phyloP scores from a whole-genome alignment of 257 asterid genomes.

The Parsonsia alboflavescens region DNA sequence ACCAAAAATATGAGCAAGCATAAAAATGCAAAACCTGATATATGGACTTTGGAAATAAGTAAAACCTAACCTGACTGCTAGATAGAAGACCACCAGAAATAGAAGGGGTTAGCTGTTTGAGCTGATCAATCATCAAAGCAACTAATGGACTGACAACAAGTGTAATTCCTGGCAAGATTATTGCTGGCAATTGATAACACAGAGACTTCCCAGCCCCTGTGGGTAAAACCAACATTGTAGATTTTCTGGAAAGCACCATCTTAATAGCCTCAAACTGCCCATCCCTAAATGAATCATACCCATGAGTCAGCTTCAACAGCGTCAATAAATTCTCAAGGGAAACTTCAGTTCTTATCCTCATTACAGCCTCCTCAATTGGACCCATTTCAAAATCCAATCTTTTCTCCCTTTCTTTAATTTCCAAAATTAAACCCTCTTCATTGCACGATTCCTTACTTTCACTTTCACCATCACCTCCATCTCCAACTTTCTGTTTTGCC shows the following conservation, averaged over 20 bases:
- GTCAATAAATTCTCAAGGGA: constrained; percentile 65
- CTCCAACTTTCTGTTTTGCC: constrained; percentile 35
- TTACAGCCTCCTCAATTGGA: constrained; percentile 58
- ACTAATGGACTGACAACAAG: constrained; percentile 90
- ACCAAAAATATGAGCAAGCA: constrained; percentile 19
- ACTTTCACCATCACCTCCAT: constrained; percentile 36
- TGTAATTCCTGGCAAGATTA: constrained; percentile 71
- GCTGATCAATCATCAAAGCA: constrained; percentile 96
- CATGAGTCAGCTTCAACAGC: constrained; percentile 71
- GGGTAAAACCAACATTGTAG: constrained; percentile 86
- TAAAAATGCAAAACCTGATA: constrained; percentile 1
- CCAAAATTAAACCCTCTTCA: constrained; percentile 57
- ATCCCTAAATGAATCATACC: constrained; percentile 71
- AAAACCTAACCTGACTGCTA: constrained; percentile 72
- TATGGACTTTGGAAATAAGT: not conserved
- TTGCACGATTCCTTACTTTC: constrained; percentile 27
- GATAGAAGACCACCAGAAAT: constrained; percentile 75
- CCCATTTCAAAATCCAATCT: constrained; percentile 25
- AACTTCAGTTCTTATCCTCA: constrained; percentile 58
- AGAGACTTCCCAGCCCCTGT: constrained; percentile 93
- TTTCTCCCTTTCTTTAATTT: constrained; percentile 31
- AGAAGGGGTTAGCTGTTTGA: constrained; percentile 71
- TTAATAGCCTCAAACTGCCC: constrained; percentile 89
- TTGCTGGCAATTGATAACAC: constrained; percentile 84
- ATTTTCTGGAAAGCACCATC: constrained; percentile 70